phyloP scores from a whole-genome alignment of 2,329 filamentous ascomycete genomes.

The Aphanocladium album region DNA sequence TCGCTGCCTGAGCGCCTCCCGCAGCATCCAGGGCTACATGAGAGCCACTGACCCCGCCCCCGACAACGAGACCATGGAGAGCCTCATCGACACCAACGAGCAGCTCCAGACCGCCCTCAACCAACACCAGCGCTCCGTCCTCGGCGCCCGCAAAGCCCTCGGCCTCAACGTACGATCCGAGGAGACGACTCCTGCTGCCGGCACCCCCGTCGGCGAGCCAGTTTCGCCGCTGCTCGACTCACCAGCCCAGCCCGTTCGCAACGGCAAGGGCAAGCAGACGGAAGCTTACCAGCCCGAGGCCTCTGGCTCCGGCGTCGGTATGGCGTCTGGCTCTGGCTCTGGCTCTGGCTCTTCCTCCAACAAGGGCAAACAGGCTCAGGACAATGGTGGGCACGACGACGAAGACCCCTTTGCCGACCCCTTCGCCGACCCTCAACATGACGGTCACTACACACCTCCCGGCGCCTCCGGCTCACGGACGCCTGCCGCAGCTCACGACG shows the following conservation, averaged over 20 bases:
- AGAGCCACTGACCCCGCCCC: slow-evolving; percentile 70
- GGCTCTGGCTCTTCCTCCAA: slow-evolving; percentile 14
- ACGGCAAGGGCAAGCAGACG: slow-evolving; percentile 32
- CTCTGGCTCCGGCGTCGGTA: slow-evolving; percentile 21
- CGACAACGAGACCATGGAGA: slow-evolving; percentile 91
- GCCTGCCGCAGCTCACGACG: slow-evolving; percentile 12
- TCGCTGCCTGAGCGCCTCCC: slow-evolving; percentile 74
- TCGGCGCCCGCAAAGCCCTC: slow-evolving; percentile 55
- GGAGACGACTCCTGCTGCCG: slow-evolving; percentile 22
- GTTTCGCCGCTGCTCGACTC: slow-evolving; percentile 5
- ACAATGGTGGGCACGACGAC: slow-evolving; percentile 12
- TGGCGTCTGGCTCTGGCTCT: slow-evolving; percentile 20
- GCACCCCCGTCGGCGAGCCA: background rate
- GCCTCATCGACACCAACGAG: slow-evolving; percentile 90
- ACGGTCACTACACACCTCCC: background rate
- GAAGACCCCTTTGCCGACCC: slow-evolving; percentile 31
- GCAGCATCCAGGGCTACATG: slow-evolving; percentile 84
- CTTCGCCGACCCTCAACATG: slow-evolving; percentile 26
- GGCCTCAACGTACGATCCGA: slow-evolving; percentile 31
- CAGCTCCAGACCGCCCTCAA: slow-evolving; percentile 77
- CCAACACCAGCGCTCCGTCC: slow-evolving; percentile 75
- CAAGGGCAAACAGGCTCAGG: slow-evolving; percentile 16
- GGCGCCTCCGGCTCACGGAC: background rate
- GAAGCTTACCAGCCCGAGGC: slow-evolving; percentile 16
- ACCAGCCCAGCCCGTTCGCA: slow-evolving; percentile 17